phyloP scores from a whole-genome alignment of 2,329 filamentous ascomycete species.

The Claviceps sp. region DNA sequence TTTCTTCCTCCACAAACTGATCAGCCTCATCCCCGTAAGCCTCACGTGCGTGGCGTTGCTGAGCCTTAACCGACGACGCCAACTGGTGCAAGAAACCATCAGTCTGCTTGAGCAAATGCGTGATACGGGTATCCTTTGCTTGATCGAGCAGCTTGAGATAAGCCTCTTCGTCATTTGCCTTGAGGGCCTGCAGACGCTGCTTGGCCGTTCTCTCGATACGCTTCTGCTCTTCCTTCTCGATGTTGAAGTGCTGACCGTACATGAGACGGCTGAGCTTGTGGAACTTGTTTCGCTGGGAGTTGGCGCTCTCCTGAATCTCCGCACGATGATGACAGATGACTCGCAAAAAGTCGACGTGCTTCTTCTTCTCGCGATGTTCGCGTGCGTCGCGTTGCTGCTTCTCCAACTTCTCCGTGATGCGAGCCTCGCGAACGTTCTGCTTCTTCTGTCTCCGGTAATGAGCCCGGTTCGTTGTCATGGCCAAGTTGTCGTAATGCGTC shows the following conservation, averaged over 20 bases:
- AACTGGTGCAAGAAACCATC: slow-evolving; percentile 96
- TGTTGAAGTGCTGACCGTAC: slow-evolving; percentile 81
- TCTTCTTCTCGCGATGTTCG: slow-evolving; percentile 95
- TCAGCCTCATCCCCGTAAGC: slow-evolving; percentile 56
- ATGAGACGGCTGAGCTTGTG: slow-evolving; percentile 84
- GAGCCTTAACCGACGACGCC: slow-evolving; percentile 83
- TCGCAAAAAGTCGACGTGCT: slow-evolving; percentile 82
- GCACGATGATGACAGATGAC: slow-evolving; percentile 72
- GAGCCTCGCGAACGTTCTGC: slow-evolving; percentile 85
- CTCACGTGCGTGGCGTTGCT: slow-evolving; percentile 73
- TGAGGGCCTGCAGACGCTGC: slow-evolving; percentile 96
- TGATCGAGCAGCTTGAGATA: slow-evolving; percentile 96
- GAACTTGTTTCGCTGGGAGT: slow-evolving; percentile 57
- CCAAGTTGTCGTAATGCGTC: slow-evolving; percentile 89
- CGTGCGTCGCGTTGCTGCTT: slow-evolving; percentile 96
- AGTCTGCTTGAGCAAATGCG: slow-evolving; percentile 89
- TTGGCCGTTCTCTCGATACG: slow-evolving; percentile 94
- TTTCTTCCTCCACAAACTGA: slow-evolving; percentile 45
- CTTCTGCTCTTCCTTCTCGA: slow-evolving; percentile 99
- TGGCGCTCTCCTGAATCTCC: slow-evolving; percentile 58
- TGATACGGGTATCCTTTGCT: slow-evolving; percentile 98
- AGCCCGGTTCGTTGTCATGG: slow-evolving; percentile 90
- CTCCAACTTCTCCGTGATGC: slow-evolving; percentile 96
- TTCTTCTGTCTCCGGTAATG: slow-evolving; percentile 94
- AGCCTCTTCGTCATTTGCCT: slow-evolving; percentile 97